These are phyloP conservation scores for Fusarium transvaalense DNA, from an alignment of 2,329 filamentous ascomycete genomes.

Conservation along the genomic window DNA sequence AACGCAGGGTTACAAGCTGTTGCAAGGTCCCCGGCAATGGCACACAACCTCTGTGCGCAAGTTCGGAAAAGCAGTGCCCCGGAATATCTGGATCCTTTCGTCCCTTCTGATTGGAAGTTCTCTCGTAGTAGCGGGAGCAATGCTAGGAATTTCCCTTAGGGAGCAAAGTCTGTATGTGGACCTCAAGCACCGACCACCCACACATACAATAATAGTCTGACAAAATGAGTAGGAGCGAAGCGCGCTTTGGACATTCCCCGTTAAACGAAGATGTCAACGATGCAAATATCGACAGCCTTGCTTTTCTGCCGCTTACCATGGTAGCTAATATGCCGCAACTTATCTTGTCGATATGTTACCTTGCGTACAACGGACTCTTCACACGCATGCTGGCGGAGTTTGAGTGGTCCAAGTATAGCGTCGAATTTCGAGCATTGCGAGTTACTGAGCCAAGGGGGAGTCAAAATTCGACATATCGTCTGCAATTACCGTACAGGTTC, in stretches of 20 bases:
- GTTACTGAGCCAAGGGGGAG: slow-evolving; percentile 32
- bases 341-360: slow-evolving; percentile 31
- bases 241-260: slow-evolving; percentile 18
- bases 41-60: not conserved
- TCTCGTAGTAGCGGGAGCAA: slow-evolving; percentile 6
- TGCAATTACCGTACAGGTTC: slow-evolving; percentile 42
- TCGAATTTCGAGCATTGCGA: slow-evolving; percentile 19
- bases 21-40: slow-evolving; percentile 25
- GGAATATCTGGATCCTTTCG: slow-evolving; percentile 26
- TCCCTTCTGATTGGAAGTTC: slow-evolving; percentile 28
- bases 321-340: slow-evolving; percentile 35
- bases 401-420: slow-evolving; percentile 33
- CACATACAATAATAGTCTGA: not conserved
- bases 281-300: rapidly evolving
- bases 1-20: slow-evolving; percentile 4
- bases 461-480: slow-evolving; percentile 38
- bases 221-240: not conserved
- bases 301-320: slow-evolving; percentile 15
- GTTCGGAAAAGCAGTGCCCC: slow-evolving; percentile 25
- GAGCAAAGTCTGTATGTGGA: slow-evolving; percentile 17
- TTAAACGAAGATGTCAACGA: not conserved
- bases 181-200: rapidly evolving
- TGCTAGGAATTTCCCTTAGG: slow-evolving; percentile 12
- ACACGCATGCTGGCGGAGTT: slow-evolving; percentile 40
- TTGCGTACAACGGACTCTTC: slow-evolving; percentile 33